Evolutionary conservation across 305 asterid species (phyloP).

Genomic region (Fraxinus paxiana): DNA sequence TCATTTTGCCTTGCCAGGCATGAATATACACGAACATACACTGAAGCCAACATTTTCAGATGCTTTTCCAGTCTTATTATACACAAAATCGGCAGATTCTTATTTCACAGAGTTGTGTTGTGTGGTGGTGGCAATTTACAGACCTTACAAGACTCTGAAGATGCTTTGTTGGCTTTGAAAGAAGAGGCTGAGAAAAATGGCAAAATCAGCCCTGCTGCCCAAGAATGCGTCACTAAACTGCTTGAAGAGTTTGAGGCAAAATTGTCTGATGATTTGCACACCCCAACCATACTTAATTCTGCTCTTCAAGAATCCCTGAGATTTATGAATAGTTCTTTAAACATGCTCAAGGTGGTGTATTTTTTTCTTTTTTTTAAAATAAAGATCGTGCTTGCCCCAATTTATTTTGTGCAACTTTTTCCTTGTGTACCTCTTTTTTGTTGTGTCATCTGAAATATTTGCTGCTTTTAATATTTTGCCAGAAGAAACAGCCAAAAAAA

Average conservation of each 20-base stretch:
- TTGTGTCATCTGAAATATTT: neutral
- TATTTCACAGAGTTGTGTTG: neutral
- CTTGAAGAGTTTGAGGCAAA: slow-evolving; percentile 53
- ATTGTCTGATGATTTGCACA: slow-evolving; percentile 79
- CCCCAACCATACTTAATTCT: slow-evolving; percentile 57
- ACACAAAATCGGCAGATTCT: neutral
- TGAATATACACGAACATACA: neutral
- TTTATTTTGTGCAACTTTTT: neutral
- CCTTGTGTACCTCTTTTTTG: neutral
- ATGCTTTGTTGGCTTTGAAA: slow-evolving; percentile 36
- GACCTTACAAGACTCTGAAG: slow-evolving; percentile 71
- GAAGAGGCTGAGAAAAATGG: slow-evolving; percentile 36
- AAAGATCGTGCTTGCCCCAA: neutral
- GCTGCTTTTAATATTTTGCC: slow-evolving; percentile 12
- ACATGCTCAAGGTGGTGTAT: slow-evolving; percentile 48
- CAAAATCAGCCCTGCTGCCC: slow-evolving; percentile 38
- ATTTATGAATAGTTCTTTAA: slow-evolving; percentile 46
- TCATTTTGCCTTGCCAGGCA: neutral
- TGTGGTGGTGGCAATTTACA: slow-evolving; percentile 29
- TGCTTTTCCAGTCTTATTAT: neutral
- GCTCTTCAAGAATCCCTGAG: slow-evolving; percentile 58
- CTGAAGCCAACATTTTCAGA: neutral
- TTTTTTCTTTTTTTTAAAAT: neutral
- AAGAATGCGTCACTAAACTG: slow-evolving; percentile 55
- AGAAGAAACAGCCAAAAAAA: slow-evolving; percentile 58